Evolutionary conservation across 495 filamentous ascomycete genomes (phyloP), one percentile per base, ranked within the genome.

Genomic region (Penicillium atrosanguineum): DNA sequence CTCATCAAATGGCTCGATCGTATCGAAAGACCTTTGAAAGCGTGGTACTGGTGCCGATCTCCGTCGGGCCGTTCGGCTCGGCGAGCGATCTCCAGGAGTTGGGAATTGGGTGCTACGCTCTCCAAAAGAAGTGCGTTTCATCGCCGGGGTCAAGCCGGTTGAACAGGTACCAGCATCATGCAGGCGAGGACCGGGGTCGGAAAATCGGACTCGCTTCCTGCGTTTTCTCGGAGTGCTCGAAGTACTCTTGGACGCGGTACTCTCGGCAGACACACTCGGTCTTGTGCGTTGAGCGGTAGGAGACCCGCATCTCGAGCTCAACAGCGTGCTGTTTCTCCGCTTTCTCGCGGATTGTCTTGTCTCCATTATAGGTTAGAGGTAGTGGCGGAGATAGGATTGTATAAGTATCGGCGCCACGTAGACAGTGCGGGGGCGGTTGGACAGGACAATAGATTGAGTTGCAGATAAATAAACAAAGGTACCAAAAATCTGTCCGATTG

Each of bases 191-290:
- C 84, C 86, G 6, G 85, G 86, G 47, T 90, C 85, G 0, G 87
- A 90, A 67, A 89, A 89, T 25, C 88, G 84, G 41, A 87, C 86
- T 58, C 76, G 79, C 61, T 89, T 89, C 57, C 79, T 81, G 11
- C 74, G 46, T 57, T 60, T 68, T 40, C 62, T 66, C 9, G 69
- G 69, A 34, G 68, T 74, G 21, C 52, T 48, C 19, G 50, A 56
- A 21, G 47, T 44, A 42, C 12, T 25, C 9, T 50, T 52, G 20
- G 51, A 7, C 36, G 6, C 18, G 16, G 20, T 20, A 51, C 34
- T n/a, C 28, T 45, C 34, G 15, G 48, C 8, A 6, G 15, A 26
- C 40, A 25, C 21, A n/a, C 55, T 45, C 20, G 55, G 54, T 44
- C 56, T 57, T 21, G 64, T 67, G 6, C 59, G 59, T 4, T 54